These are phyloP conservation scores for Sindora glabra DNA, from an alignment of 306 rosid genomes.

Conservation along the genomic window DNA sequence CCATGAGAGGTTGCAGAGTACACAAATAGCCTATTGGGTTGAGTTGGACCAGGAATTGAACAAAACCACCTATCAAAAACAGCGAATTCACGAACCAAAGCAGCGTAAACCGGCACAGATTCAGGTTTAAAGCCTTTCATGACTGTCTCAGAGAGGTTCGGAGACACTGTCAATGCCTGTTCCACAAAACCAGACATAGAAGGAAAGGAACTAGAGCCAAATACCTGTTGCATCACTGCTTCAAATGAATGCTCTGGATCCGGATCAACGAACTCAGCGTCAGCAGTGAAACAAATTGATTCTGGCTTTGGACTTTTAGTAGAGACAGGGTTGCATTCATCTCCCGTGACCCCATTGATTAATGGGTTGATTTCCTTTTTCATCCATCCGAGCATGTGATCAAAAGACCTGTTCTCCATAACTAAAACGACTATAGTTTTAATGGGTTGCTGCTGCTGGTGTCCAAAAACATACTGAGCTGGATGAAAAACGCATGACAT, in stretches of 20 bases:
- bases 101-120: conserved; percentile 54
- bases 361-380: conserved; percentile 58
- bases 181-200: conserved; percentile 91
- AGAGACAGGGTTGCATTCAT: conserved; percentile 34
- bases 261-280: conserved; percentile 61
- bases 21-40: conserved; percentile 85
- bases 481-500: too few species aligned
- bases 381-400: conserved; percentile 99
- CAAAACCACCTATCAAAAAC: conserved; percentile 88
- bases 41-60: conserved; percentile 87
- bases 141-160: conserved; percentile 41
- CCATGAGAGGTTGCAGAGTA: conserved; percentile 97
- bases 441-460: too few species aligned
- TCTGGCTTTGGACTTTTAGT: conserved; percentile 44
- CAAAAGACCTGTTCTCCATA: conserved; percentile 93
- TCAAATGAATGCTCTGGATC: conserved; percentile 94
- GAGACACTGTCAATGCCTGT: conserved; percentile 44
- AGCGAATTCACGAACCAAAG: conserved; percentile 50
- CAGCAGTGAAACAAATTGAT: conserved; percentile 33
- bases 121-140: conserved; percentile 87
- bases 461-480: too few species aligned
- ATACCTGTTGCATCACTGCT: conserved; percentile 74
- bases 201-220: too few species aligned
- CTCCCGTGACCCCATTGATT: conserved; percentile 74
- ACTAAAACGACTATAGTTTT: conserved; percentile 71